These are phyloP conservation scores for Cicer bijugum DNA, from an alignment of 306 rosid species.

Conservation along the genomic window DNA sequence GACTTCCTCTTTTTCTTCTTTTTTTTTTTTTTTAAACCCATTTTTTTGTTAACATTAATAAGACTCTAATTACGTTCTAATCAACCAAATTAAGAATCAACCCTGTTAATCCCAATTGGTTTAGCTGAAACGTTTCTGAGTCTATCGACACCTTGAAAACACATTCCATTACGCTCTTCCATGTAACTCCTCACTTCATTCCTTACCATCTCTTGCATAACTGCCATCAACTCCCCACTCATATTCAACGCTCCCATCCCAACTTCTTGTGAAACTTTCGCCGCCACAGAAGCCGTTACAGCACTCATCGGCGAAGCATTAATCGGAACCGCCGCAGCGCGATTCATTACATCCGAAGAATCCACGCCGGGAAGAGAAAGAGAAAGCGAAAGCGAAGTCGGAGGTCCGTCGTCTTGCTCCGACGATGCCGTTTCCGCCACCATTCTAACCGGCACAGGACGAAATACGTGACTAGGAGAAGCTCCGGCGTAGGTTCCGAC, in stretches of 20 bases:
- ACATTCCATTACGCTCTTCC: slow-evolving; percentile 58
- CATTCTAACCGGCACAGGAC: slow-evolving; percentile 68
- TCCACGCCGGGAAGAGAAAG: slow-evolving; percentile 80
- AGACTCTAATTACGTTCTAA: slow-evolving; percentile 36
- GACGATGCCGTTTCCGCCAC: slow-evolving; percentile 56
- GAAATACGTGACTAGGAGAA: slow-evolving; percentile 55
- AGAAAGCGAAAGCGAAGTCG: slow-evolving; percentile 77
- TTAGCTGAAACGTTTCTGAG: slow-evolving; percentile 66
- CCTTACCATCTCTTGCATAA: slow-evolving; percentile 93
- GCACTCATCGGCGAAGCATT: background rate
- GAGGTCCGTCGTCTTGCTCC: slow-evolving; percentile 52
- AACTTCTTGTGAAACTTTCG: background rate
- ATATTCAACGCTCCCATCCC: slow-evolving; percentile 54
- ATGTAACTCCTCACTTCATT: slow-evolving; percentile 87
- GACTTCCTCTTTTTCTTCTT: background rate
- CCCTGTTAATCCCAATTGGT: slow-evolving; percentile 63
- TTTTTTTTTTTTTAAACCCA: background rate
- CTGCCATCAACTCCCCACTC: slow-evolving; percentile 66
- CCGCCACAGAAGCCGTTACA: slow-evolving; percentile 13
- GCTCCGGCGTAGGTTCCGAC: background rate
- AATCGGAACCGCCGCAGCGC: slow-evolving; percentile 5
- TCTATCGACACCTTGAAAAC: slow-evolving; percentile 57
- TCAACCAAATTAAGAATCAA: slow-evolving; percentile 41
- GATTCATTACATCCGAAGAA: slow-evolving; percentile 46
- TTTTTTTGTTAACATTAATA: background rate